Evolutionary conservation across 208 protist genomes (phyloP).

Genomic region (Leishmania tropica): DNA sequence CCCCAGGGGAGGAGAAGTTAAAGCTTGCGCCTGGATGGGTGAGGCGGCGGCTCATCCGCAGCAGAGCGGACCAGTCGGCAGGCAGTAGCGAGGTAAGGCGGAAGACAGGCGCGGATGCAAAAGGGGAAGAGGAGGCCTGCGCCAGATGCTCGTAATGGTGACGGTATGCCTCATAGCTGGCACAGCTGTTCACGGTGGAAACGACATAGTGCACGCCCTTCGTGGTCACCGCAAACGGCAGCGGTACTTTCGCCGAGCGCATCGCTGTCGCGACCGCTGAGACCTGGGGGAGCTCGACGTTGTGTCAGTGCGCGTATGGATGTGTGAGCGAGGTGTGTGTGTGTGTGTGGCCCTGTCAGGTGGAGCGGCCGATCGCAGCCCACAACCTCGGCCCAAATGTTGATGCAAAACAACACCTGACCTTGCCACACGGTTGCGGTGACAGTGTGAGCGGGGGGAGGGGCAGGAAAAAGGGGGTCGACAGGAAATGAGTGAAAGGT

Average conservation of each 20-base stretch:
- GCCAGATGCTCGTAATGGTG: not conserved
- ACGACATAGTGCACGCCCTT: conserved; percentile 54
- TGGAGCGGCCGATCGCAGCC: not conserved
- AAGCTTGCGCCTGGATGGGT: conserved; percentile 42
- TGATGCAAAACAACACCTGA: not conserved
- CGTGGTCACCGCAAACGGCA: conserved; percentile 34
- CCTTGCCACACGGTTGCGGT: not conserved
- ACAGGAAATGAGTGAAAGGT: not conserved
- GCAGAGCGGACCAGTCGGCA: conserved; percentile 44
- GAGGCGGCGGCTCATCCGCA: conserved; percentile 51
- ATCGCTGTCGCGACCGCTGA: conserved; percentile 17
- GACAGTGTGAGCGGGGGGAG: not conserved
- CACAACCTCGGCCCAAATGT: not conserved
- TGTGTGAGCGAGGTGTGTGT: not conserved
- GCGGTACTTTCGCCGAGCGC: conserved; percentile 49
- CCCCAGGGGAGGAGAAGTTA: conserved; percentile 74
- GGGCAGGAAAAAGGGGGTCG: not conserved
- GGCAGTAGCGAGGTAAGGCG: conserved; percentile 54
- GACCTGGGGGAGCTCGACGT: not conserved
- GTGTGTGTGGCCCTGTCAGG: not conserved
- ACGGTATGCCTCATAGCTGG: conserved; percentile 41
- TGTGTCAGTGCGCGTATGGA: not conserved
- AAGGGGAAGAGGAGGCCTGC: not conserved
- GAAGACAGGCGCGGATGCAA: conserved; percentile 24
- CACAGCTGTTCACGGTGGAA: conserved; percentile 37